Conservation (phyloP, 768 basidiomycete genomes). For the Butyriboletus loyo region DNA sequence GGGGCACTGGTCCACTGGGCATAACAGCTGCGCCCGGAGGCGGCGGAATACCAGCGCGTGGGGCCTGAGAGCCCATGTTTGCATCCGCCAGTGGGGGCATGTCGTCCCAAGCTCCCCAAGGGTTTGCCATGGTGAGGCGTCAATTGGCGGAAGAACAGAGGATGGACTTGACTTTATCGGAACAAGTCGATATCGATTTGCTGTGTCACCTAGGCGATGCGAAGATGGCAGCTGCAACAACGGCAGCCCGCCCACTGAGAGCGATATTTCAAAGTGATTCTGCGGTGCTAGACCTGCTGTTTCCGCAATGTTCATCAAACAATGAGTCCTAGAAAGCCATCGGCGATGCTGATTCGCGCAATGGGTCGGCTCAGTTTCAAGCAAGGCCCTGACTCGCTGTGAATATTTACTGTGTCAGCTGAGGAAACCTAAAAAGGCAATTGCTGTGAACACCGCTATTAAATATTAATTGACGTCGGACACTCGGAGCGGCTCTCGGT, state of each 20-base stretch:
- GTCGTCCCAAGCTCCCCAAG: slow-evolving; percentile 17
- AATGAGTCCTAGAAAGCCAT: not conserved
- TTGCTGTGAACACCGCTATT: no score
- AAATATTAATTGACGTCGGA: no score
- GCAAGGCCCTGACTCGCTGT: not conserved
- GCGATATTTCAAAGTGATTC: not conserved
- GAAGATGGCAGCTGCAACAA: not conserved
- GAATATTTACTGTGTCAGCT: slow-evolving; percentile 4
- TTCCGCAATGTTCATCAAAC: not conserved
- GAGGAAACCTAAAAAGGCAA: slow-evolving; percentile 10
- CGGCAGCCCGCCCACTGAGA: not conserved
- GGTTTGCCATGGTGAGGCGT: slow-evolving; percentile 14
- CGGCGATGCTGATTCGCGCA: not conserved
- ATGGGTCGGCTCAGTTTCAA: not conserved
- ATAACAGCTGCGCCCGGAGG: slow-evolving; percentile 19
- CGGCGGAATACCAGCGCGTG: slow-evolving; percentile 21
- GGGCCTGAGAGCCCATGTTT: not conserved
- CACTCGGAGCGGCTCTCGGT: no score
- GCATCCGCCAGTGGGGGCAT: slow-evolving; percentile 30
- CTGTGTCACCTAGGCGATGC: slow-evolving; percentile 19
- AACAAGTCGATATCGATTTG: slow-evolving; percentile 14
- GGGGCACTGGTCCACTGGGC: slow-evolving; percentile 13
- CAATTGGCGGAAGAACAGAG: not conserved
- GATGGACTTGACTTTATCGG: slow-evolving; percentile 12
- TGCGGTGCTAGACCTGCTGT: not conserved